Conservation (phyloP, 768 basidiomycete species). For the Boletus speciosus region DNA sequence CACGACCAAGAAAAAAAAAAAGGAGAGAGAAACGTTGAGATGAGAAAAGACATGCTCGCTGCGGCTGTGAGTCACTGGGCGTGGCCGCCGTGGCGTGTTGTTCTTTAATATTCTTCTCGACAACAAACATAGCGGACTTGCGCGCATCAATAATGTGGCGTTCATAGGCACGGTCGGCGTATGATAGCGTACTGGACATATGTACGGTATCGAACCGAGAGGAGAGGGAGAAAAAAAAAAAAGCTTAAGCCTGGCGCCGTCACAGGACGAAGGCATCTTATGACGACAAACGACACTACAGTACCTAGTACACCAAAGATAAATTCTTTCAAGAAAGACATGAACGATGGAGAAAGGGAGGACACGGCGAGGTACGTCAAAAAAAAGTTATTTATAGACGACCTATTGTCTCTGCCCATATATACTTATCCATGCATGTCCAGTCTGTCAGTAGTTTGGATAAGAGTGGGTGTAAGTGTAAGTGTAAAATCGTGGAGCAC, state of each 20-base stretch:
- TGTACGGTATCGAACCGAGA: not conserved
- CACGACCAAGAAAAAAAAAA: no score
- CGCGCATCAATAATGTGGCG: not conserved
- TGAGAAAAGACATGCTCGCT: no score
- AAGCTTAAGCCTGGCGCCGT: not conserved
- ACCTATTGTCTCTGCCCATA: not conserved
- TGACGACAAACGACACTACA: not conserved
- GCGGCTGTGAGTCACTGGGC: no score
- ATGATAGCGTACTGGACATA: not conserved
- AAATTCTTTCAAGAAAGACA: not conserved
- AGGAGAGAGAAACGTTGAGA: no score
- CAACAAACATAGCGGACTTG: not conserved
- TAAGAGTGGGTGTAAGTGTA: not conserved
- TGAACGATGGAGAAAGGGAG: not conserved
- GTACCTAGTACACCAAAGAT: not conserved
- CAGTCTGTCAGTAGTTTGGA: slow-evolving; percentile 1
- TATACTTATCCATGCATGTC: not conserved
- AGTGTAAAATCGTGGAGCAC: not conserved
- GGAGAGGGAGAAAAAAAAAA: not conserved
- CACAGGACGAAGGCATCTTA: not conserved
- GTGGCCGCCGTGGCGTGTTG: no score
- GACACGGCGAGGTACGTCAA: not conserved
- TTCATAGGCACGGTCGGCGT: not conserved
- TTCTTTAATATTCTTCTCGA: not conserved
- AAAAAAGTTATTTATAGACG: slow-evolving; percentile 1